Base-by-base conservation (phyloP, 2,329 filamentous ascomycete species). In the Mycosphaerelloides madeirae region DNA sequence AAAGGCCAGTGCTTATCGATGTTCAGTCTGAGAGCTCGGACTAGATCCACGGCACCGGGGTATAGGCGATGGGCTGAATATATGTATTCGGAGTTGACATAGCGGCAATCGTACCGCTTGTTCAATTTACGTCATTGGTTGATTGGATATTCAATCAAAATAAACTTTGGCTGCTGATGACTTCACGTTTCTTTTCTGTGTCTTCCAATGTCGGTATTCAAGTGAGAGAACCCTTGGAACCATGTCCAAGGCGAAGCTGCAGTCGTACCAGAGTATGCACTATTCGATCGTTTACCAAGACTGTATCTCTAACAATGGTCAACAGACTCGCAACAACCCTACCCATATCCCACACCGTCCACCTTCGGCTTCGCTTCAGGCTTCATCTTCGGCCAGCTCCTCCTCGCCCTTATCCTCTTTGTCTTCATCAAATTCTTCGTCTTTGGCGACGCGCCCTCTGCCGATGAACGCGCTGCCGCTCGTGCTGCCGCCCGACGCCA, bases 381-480 rank as follows among this genome's bases (percentile, higher is more conserved):
- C 20, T 84, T 98, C 57, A 81, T 98, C 38, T 76, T 97, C 25
- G 93, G 93, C 38, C 93, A 98, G 67, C 76, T 98, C 40, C 95
- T 89, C 2, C 86, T 98, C 35, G 87, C 95, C 12, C 73, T 97
- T 18, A 77, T 98, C 31, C 81, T 98, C 50, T 90, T 89, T 53
- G 87, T 85, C 56, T 97, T 98, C 70, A 97, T 98, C 68, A 95
- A 95, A 66, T 98, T 96, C 79, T 98, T 98, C 78, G 97, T 98
- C 63, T 97, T 98, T 64, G 93, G 93, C 58, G 93, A 97, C 63
- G 82, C 88, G 4, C 88, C 89, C 1, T 88, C 86, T 1, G 77
- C 88, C 49, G 89, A 95, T 52, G 81, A 84, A 43, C 87, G 85
- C 15, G 87, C 88, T 11, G 77, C 87, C 6, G 73, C 85, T 33